phyloP scores from a whole-genome alignment of 345 rosid genomes.

The Xanthoceras sorbifolium region DNA sequence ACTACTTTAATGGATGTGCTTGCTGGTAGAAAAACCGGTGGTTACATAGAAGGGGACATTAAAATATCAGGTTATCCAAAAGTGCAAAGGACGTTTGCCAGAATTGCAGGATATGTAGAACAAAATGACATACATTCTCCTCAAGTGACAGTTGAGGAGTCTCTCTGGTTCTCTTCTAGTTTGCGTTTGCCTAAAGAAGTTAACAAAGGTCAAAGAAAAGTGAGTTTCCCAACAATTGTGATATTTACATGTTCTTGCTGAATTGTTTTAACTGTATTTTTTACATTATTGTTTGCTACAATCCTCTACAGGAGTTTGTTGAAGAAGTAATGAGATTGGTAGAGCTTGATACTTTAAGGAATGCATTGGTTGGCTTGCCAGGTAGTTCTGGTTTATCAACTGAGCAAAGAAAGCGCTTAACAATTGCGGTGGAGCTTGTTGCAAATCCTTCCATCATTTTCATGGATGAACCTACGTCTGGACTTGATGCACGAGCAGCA shows the following conservation, averaged over 20 bases:
- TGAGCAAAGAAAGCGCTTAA: conserved; percentile 87
- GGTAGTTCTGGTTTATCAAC: conserved; percentile 87
- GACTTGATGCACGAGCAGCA: conserved; percentile 97
- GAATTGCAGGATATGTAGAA: conserved; percentile 93
- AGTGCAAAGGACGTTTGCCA: conserved; percentile 78
- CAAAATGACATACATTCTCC: conserved; percentile 98
- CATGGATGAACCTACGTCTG: conserved; percentile 99
- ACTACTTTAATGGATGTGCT: conserved; percentile 97
- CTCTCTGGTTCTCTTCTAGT: conserved; percentile 79
- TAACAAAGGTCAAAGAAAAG: conserved; percentile 57
- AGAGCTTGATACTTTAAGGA: conserved; percentile 69
- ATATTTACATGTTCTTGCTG: conserved; percentile 5
- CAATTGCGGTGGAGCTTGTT: conserved; percentile 93
- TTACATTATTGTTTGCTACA: conserved; percentile 12
- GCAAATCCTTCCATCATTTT: conserved; percentile 92
- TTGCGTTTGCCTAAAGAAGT: conserved; percentile 87
- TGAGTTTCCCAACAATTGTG: conserved; percentile 30
- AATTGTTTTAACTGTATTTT: conserved; percentile 1
- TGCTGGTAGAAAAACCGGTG: conserved; percentile 93
- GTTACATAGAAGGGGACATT: conserved; percentile 83
- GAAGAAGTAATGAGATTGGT: conserved; percentile 91
- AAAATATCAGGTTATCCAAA: conserved; percentile 79
- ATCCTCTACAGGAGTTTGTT: conserved; percentile 71
- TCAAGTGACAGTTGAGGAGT: conserved; percentile 90
- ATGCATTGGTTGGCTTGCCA: conserved; percentile 86